Evolutionary conservation across 2,329 filamentous ascomycete species (phyloP).

Genomic region (Tolypocladium cylindrosporum): DNA sequence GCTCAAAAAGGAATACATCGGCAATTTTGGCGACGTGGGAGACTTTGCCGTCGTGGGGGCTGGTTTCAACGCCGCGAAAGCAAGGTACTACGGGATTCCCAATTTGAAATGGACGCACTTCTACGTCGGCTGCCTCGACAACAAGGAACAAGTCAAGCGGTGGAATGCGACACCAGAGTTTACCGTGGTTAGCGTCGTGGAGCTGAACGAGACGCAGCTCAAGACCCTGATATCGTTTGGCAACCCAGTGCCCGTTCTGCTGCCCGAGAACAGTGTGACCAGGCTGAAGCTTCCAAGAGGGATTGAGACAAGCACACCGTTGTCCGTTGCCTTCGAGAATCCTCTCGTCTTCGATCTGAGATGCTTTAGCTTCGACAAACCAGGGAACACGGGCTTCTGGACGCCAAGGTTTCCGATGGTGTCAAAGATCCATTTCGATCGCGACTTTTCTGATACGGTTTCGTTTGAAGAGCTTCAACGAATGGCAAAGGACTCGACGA

Average conservation of each 20-base stretch:
- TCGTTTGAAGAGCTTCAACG: conserved; percentile 61
- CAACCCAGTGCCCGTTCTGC: conserved; percentile 30
- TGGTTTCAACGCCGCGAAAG: conserved; percentile 56
- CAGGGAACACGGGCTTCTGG: conserved; percentile 58
- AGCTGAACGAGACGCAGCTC: conserved; percentile 42
- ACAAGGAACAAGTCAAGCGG: conserved; percentile 48
- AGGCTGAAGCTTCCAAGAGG: conserved; percentile 36
- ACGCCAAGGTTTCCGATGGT: conserved; percentile 68
- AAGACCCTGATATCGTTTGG: conserved; percentile 37
- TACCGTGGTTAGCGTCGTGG: conserved; percentile 54
- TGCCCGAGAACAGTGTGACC: conserved; percentile 28
- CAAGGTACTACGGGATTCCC: conserved; percentile 41
- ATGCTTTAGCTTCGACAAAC: conserved; percentile 70
- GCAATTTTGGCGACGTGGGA: conserved; percentile 67
- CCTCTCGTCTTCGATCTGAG: conserved; percentile 73
- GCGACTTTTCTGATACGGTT: conserved; percentile 57
- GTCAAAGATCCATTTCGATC: conserved; percentile 68
- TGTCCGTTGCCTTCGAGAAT: conserved; percentile 49
- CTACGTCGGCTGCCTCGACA: conserved; percentile 65
- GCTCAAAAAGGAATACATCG: conserved; percentile 77
- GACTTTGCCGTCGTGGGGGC: conserved; percentile 76
- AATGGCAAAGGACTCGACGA: conserved; percentile 49
- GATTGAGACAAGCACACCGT: conserved; percentile 27
- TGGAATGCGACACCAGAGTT: conserved; percentile 47
- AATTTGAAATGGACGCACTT: conserved; percentile 69